Conservation (phyloP, 1,284 basidiomycete species). For the Papiliotrema laurentii region DNA sequence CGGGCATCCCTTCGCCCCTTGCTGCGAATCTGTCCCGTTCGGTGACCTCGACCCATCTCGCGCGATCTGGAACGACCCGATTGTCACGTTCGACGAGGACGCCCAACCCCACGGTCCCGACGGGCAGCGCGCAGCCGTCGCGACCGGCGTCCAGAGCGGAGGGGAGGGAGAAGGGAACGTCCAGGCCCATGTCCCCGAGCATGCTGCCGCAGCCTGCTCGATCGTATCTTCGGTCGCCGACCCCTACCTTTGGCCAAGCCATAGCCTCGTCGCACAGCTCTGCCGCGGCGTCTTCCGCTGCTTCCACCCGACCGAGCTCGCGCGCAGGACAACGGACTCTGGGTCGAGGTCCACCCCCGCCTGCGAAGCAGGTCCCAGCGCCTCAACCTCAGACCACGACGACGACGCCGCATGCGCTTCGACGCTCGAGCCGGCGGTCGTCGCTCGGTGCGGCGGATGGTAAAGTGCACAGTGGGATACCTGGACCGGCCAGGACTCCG, state of each 20-base stretch:
- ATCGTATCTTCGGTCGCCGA: conserved; percentile 13
- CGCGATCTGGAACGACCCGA: too few species aligned
- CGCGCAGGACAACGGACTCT: conserved; percentile 11
- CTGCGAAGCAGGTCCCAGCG: conserved; percentile 1
- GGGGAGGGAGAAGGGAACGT: not conserved
- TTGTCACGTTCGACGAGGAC: too few species aligned
- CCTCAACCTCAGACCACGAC: not conserved
- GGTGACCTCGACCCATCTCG: not conserved
- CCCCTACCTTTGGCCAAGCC: conserved; percentile 11
- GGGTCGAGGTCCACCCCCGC: conserved; percentile 29
- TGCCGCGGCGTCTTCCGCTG: too few species aligned
- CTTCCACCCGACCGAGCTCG: conserved; percentile 10
- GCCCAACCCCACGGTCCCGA: too few species aligned
- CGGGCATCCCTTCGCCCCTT: conserved; percentile 43
- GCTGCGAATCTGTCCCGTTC: conserved; percentile 12
- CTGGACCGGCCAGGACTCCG: conserved; percentile 24
- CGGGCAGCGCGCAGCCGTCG: too few species aligned
- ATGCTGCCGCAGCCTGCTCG: conserved; percentile 14
- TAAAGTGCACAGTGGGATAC: conserved; percentile 25
- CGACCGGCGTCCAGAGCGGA: not conserved
- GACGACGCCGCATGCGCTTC: conserved; percentile 8
- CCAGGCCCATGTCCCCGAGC: conserved; percentile 22
- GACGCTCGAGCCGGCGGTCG: conserved; percentile 19
- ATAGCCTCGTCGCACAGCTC: conserved; percentile 4
- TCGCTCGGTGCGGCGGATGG: conserved; percentile 20